Evolutionary conservation across 345 rosid genomes (phyloP).

Genomic region (Gynandropsis gynandra): DNA sequence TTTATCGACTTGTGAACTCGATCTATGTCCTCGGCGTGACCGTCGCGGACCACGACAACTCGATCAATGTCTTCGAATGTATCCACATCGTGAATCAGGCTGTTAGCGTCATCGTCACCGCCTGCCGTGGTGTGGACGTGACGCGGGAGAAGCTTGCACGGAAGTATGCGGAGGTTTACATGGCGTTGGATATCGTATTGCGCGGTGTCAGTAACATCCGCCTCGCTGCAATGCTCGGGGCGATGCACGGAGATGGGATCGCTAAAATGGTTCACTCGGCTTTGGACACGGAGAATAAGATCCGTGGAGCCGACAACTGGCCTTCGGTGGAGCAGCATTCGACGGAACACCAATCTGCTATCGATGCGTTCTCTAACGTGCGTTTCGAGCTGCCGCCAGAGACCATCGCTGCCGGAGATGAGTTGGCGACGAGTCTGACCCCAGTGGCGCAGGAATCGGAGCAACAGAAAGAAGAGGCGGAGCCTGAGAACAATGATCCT

Average conservation of each 20-base stretch:
- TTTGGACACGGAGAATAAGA: slow-evolving; percentile 78
- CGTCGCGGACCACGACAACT: slow-evolving; percentile 77
- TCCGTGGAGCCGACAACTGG: slow-evolving; percentile 94
- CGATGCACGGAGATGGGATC: slow-evolving; percentile 94
- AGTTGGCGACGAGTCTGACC: slow-evolving; percentile 51
- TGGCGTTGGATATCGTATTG: slow-evolving; percentile 92
- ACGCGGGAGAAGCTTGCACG: slow-evolving; percentile 91
- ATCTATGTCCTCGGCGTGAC: slow-evolving; percentile 90
- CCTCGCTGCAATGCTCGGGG: slow-evolving; percentile 83
- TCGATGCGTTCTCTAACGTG: slow-evolving; percentile 55
- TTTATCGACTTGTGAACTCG: slow-evolving; percentile 86
- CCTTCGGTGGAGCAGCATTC: slow-evolving; percentile 47
- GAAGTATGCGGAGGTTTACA: slow-evolving; percentile 91
- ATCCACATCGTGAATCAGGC: slow-evolving; percentile 94
- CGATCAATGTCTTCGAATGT: slow-evolving; percentile 89
- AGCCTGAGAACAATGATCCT: slow-evolving; percentile 64
- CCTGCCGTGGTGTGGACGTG: slow-evolving; percentile 98
- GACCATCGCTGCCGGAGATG: slow-evolving; percentile 78
- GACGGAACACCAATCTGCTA: slow-evolving; percentile 51
- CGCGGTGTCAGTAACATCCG: slow-evolving; percentile 89
- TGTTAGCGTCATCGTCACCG: slow-evolving; percentile 87
- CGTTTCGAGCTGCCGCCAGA: slow-evolving; percentile 76
- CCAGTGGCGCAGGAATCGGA: slow-evolving; percentile 49
- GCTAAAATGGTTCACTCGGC: slow-evolving; percentile 99
- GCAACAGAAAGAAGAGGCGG: slow-evolving; percentile 51